A percentile compares a stretch with the other conserved stretches of the same genome.
Evolutionary conservation across 2,329 filamentous ascomycete genomes (phyloP).

Genomic region (Beauveria asiatica): DNA sequence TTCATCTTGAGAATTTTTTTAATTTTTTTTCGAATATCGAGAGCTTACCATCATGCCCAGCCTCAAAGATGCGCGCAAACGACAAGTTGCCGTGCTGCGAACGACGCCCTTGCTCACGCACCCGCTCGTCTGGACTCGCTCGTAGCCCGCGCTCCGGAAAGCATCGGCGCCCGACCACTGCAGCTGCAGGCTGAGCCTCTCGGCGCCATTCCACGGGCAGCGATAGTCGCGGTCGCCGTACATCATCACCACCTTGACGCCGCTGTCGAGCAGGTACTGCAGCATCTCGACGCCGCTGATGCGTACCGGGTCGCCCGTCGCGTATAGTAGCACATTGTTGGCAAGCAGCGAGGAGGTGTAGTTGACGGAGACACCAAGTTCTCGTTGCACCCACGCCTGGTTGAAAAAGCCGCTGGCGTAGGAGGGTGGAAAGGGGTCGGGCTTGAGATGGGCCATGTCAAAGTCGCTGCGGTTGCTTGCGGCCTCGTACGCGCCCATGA

Average conservation of each 20-base stretch:
- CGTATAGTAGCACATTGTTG: constrained; percentile 3
- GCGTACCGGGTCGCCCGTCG: not conserved
- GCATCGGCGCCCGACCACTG: constrained; percentile 33
- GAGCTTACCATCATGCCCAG: constrained; percentile 47
- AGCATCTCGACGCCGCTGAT: constrained; percentile 28
- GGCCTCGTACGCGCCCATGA: not conserved
- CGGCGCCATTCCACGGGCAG: constrained; percentile 58
- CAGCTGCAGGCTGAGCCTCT: constrained; percentile 57
- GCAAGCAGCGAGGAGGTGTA: constrained; percentile 34
- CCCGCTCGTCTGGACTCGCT: constrained; percentile 55
- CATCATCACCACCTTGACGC: constrained; percentile 59
- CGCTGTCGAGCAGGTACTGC: constrained; percentile 47
- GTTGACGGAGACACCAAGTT: constrained; percentile 53
- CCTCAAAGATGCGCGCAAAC: constrained; percentile 55
- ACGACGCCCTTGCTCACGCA: constrained; percentile 62
- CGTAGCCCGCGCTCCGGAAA: constrained; percentile 61
- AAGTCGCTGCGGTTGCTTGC: constrained; percentile 25
- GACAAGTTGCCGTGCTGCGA: constrained; percentile 65
- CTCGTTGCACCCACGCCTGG: constrained; percentile 43
- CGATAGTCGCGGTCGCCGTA: constrained; percentile 55
- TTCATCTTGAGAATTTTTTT: not conserved
- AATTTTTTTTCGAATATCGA: not conserved
- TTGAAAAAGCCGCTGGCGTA: constrained; percentile 58
- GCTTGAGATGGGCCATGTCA: constrained; percentile 46
- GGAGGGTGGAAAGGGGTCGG: constrained; percentile 50